Base-by-base conservation (phyloP, 192 early-diverging fungal species). In the Bifiguratus adelaidae region DNA sequence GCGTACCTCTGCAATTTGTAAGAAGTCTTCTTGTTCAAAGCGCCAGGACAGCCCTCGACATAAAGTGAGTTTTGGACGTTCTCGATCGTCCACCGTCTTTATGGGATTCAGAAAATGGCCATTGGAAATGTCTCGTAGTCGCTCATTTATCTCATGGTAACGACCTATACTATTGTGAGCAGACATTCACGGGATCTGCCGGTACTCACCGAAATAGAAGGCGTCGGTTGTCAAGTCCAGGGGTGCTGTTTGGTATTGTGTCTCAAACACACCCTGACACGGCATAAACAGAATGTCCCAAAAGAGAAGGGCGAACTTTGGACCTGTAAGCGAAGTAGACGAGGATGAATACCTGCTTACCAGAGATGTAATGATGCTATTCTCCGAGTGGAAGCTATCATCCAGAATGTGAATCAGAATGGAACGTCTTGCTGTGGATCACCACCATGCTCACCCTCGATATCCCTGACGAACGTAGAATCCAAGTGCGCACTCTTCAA, bases 251-350 rank as follows among this genome's bases (percentile, higher is more conserved):
- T 83, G 83, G 54, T 74, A 86, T 18, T 70, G 67, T 5, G 80
- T 86, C 47, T 86, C 83, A 53, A 86, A 75, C 1, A 77, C 74
- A 22, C 81, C 83, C 0, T 74, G 77, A 9, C 74, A 47, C 0
- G 76, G 61, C 4, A 68, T 45, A 49, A 86, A 82, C 6, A 86
- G 57, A 26, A 81, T 68, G 34, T 86, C 78, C 80, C 80, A 86
- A 47, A 86, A 81, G 16, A 86, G 48, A 2, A 86, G 57, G 5
- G 60, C 61, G 54, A 80, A 81, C 62, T 66, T 20, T 13, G 38
- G 41, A 36, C 41, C 30, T 21, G 28, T 42, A 22, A 7, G 21
- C 19, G 21, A 0, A 52, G n/a, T n/a, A 41, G 8, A 1, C 19
- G 25, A 52, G 3, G 0, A 4, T 15, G 26, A 19, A 44, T 20